Conservation (phyloP, 805 yeast genomes). For the Danielozyma ontarioensis region DNA sequence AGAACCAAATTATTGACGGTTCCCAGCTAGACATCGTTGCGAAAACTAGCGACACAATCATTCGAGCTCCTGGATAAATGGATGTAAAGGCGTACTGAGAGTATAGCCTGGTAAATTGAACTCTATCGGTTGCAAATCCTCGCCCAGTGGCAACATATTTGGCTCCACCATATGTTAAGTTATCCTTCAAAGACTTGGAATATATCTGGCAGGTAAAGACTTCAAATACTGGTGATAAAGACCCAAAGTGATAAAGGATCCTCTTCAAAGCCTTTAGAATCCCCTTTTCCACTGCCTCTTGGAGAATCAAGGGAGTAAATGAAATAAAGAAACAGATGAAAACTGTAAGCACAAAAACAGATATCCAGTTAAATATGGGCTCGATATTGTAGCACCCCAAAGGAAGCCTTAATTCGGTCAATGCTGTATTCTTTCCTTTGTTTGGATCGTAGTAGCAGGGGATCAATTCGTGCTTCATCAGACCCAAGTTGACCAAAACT, state of each 20-base stretch:
- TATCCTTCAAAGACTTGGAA: slow-evolving; percentile 69
- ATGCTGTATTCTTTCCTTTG: slow-evolving; percentile 40
- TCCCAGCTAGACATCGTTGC: slow-evolving; percentile 81
- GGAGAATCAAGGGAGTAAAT: slow-evolving; percentile 80
- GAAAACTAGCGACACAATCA: slow-evolving; percentile 66
- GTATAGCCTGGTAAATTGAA: slow-evolving; percentile 66
- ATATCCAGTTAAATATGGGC: slow-evolving; percentile 89
- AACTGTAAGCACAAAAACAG: slow-evolving; percentile 81
- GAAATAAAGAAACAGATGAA: slow-evolving; percentile 92
- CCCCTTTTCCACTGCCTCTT: slow-evolving; percentile 86
- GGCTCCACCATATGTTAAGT: slow-evolving; percentile 88
- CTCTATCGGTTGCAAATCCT: slow-evolving; percentile 84
- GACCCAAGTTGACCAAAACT: slow-evolving; percentile 71
- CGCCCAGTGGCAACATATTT: slow-evolving; percentile 88
- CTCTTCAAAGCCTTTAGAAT: slow-evolving; percentile 66
- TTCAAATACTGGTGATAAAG: slow-evolving; percentile 87
- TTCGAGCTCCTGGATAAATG: slow-evolving; percentile 70
- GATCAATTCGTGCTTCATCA: slow-evolving; percentile 69
- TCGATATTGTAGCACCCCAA: slow-evolving; percentile 79
- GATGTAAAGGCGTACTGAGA: slow-evolving; percentile 73
- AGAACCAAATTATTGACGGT: slow-evolving; percentile 58
- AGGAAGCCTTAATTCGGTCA: slow-evolving; percentile 70
- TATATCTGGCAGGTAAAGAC: slow-evolving; percentile 94
- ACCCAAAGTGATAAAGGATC: slow-evolving; percentile 67
- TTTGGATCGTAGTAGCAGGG: slow-evolving; percentile 62